Conservation (phyloP, 2,329 filamentous ascomycete species). For the Cryphonectria radicalis region DNA sequence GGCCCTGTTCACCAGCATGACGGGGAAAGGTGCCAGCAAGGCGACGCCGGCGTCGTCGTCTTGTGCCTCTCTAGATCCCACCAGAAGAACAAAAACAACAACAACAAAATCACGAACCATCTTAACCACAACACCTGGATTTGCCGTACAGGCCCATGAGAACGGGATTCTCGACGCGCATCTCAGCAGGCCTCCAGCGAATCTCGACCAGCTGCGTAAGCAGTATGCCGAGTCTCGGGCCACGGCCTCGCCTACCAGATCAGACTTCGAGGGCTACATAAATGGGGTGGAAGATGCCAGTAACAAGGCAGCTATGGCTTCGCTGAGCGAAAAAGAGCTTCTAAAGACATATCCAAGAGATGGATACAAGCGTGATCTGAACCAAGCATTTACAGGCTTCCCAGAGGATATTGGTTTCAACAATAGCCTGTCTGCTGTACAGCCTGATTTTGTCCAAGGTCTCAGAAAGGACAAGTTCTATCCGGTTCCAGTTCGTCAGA, state of each 20-base stretch:
- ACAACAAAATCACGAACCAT: background rate
- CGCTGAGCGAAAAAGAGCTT: background rate
- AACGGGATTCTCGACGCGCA: background rate
- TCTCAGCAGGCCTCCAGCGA: background rate
- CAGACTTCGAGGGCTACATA: background rate
- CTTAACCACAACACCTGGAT: background rate
- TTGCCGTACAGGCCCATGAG: background rate
- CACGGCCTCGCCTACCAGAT: background rate
- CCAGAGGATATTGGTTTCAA: constrained; percentile 36
- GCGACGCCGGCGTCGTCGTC: too few species aligned
- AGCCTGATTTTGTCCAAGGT: constrained; percentile 38
- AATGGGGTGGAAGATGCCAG: too few species aligned
- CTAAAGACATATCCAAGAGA: background rate
- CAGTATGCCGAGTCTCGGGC: background rate
- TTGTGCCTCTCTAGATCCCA: too few species aligned
- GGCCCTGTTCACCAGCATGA: background rate
- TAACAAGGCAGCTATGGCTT: background rate
- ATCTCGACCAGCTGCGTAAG: background rate
- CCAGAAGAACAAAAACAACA: background rate
- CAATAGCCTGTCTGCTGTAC: constrained; percentile 34
- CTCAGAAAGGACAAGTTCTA: background rate
- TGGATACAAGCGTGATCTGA: background rate
- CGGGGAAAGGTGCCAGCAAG: background rate
- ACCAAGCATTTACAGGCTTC: constrained; percentile 18
- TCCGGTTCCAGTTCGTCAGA: background rate